phyloP scores from a whole-genome alignment of 805 yeast genomes.

The Cyberlindnera lachancei region DNA sequence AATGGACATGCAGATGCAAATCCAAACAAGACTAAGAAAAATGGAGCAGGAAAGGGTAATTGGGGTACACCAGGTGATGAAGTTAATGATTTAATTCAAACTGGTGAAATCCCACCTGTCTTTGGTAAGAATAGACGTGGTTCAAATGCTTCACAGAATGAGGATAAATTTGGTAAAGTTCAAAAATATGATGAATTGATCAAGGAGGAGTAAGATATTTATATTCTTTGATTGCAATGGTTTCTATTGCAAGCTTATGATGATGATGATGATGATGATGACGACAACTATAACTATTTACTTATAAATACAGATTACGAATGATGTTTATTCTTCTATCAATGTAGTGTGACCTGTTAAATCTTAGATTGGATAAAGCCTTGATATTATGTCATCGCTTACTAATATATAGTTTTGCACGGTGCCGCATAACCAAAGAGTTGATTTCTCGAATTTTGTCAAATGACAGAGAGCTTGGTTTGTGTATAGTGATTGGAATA shows the following conservation, averaged over 20 bases:
- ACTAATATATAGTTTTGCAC: too few species aligned
- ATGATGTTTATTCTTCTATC: too few species aligned
- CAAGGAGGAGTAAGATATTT: constrained; percentile 9
- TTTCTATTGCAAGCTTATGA: too few species aligned
- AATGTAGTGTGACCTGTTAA: too few species aligned
- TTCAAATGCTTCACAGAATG: constrained; percentile 38
- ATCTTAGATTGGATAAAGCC: too few species aligned
- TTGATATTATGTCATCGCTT: too few species aligned
- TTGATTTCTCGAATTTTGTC: too few species aligned
- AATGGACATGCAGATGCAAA: constrained; percentile 60
- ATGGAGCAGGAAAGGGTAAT: constrained; percentile 80
- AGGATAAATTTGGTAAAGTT: constrained; percentile 29
- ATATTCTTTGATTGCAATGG: neutral
- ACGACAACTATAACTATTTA: constrained; percentile 1
- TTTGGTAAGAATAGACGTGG: constrained; percentile 43
- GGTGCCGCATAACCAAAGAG: too few species aligned
- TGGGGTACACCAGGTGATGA: constrained; percentile 88
- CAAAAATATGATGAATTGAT: constrained; percentile 19
- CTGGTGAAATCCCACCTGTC: constrained; percentile 46
- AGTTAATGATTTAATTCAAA: constrained; percentile 50
- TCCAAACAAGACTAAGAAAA: constrained; percentile 73
- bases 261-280: constrained; percentile 3
- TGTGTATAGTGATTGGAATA: too few species aligned
- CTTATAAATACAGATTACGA: constrained; percentile 1
- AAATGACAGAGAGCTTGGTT: too few species aligned